Evolutionary conservation across 371 early-diverging fungal genomes (phyloP).

Genomic region (Mortierella sp.): DNA sequence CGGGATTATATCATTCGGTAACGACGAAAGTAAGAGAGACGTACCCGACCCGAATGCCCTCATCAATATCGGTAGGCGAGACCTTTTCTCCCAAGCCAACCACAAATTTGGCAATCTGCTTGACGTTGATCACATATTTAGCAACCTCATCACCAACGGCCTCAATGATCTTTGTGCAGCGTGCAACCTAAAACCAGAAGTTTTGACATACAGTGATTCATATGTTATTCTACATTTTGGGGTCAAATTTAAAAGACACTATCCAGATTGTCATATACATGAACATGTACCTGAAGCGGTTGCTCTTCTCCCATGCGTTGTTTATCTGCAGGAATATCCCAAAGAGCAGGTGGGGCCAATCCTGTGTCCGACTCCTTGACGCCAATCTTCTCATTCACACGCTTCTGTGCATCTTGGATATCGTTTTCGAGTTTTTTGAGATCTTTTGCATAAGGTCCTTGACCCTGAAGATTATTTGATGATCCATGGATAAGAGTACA

Average conservation of each 20-base stretch:
- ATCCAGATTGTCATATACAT: background rate
- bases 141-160: constrained; percentile 78
- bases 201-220: background rate
- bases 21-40: too few relatives aligned
- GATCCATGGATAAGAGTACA: background rate
- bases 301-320: constrained; percentile 97
- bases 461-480: constrained; percentile 85
- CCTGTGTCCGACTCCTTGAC: constrained; percentile 99
- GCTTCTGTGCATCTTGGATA: constrained; percentile 95
- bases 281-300: constrained; percentile 85
- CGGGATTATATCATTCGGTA: background rate
- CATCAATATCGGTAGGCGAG: constrained; percentile 98
- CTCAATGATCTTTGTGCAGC: constrained; percentile 97
- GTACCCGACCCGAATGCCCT: constrained; percentile 99
- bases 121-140: constrained; percentile 99
- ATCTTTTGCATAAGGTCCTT: constrained; percentile 96
- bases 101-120: constrained; percentile 99
- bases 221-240: too few relatives aligned
- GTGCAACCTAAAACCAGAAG: constrained; percentile 77
- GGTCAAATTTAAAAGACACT: too few relatives aligned
- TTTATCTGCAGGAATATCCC: constrained; percentile 99
- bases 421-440: constrained; percentile 92
- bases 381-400: constrained; percentile 97
- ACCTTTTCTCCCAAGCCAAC: constrained; percentile 97
- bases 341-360: constrained; percentile 97